These are phyloP conservation scores for Allium fistulosum DNA, from an alignment of 106 monocot genomes.

Conservation along the genomic window DNA sequence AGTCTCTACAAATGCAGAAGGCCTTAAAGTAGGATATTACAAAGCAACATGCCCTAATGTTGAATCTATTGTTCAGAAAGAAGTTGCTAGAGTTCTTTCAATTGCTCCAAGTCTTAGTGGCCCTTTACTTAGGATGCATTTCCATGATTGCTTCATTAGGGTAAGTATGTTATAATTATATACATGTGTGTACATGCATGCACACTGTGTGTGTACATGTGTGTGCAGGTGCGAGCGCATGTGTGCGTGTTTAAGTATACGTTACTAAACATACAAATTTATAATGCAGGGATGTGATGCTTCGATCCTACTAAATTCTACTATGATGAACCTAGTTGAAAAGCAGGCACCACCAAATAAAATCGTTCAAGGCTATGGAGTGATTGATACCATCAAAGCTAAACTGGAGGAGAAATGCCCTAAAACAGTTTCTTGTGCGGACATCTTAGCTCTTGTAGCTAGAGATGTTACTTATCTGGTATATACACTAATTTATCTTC, in stretches of 20 bases:
- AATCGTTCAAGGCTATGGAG: conserved; percentile 4
- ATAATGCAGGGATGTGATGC: conserved; percentile 14
- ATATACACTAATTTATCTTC: neutral
- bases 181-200: neutral
- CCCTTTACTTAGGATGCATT: conserved; percentile 64
- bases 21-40: conserved; percentile 5
- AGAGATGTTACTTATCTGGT: conserved; percentile 3
- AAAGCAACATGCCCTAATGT: conserved; percentile 48
- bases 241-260: neutral
- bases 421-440: conserved; percentile 2
- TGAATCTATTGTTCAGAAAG: conserved; percentile 46
- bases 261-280: neutral
- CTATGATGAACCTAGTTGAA: conserved; percentile 1
- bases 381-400: conserved; percentile 9
- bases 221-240: too few species aligned
- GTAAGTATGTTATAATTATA: conserved; percentile 13
- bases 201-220: neutral
- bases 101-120: conserved; percentile 47
- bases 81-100: conserved; percentile 40
- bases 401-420: neutral
- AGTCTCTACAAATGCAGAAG: neutral
- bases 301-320: conserved; percentile 10
- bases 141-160: conserved; percentile 87
- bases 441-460: conserved; percentile 6
- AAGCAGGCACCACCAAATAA: neutral